Base-by-base conservation (phyloP, 148 eudicot species). In the Nepenthes gracilis region DNA sequence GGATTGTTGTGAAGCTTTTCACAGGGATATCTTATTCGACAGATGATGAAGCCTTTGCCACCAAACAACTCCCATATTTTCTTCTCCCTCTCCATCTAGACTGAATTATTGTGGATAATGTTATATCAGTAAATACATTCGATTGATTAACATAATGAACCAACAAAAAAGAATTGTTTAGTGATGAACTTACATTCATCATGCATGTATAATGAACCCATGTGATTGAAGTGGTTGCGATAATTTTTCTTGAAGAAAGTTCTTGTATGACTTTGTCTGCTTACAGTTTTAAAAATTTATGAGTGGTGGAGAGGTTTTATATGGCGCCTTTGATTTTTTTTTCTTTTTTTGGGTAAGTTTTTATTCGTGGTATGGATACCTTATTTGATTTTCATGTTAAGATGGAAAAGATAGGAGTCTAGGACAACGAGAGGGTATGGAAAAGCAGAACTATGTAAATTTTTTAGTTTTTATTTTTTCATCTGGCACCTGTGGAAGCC, bases 21-120 rank as follows among this genome's bases (percentile, higher is more conserved):
- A 67, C 72, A 61, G 78, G 66, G 55, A 79, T 73, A 60, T 84
- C 80, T 48, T 74, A 70, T 59, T 77, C 78, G 36, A 74, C 82
- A 34, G 82, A 79, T 36, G 74, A 36, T 62, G 82, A 76, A 43
- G 80, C 75, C 64, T 75, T 85, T 59, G 60, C 63, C 65, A 75
- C 55, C 12, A 64, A 23, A 70, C 14, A 62, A 35, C 60, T 64
- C 52, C 71, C 66, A 62, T 54, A 74, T 13, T 54, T 68, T 36
- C 75, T 55, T 49, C 68, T 79, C 23, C 23, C 23, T 64, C 66
- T 67, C 35, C 49, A 61, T 37, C 40, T 13, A 15, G 55, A 63
- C 52, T 48, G 52, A 56, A 45, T 57, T 11, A 58, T 76, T 53
- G 66, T 77, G 32, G 62, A 66, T 53, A 61, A 54, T 5, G 67